Evolutionary conservation across 75 land plant genomes (phyloP), one percentile per base, ranked within the genome.

Genomic region (Cupressus sempervirens): DNA sequence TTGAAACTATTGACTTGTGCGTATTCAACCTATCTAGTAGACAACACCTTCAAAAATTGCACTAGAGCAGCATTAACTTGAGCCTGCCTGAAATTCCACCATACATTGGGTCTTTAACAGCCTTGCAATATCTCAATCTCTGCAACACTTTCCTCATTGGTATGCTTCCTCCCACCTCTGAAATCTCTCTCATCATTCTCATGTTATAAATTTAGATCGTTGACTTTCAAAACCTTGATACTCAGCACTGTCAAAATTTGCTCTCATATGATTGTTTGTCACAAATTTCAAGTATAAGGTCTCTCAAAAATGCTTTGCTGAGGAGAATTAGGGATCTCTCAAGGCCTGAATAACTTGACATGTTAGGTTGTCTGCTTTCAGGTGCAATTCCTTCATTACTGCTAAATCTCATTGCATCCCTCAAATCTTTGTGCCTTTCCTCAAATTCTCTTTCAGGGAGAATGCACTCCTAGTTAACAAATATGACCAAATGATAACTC

Each of bases 191-290:
- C 74, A 32, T 70, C 13, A 29, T 3, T 23, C 74, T 70, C 74
- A 11, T 70, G 35, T 70, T 8, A 30, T 30, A 70, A 30, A 70
- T 70, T 30, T 70, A 70, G 74, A 70, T 70, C 10, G 30, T 32
- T 70, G 74, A 70, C 11, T 70, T 30, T 32, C 74, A 70, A 70
- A 70, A 70, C 74, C 74, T 70, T n/a, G n/a, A n/a, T n/a, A n/a
- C n/a, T n/a, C n/a, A n/a, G n/a, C n/a, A n/a, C n/a, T n/a, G n/a
- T n/a, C n/a, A n/a, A n/a, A n/a, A n/a, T n/a, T n/a, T 9, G 34
- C 74, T 70, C 13, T 20, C 35, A 13, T 70, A 32, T 70, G 34
- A 32, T 70, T 30, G 2, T 70, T 30, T 70, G 35, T 29, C 74
- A 70, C 11, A 35, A 35, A 11, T 70, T 70, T 70, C 35, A 70